Conservation (phyloP, 2,329 filamentous ascomycete genomes). For the Nemania sp. region DNA sequence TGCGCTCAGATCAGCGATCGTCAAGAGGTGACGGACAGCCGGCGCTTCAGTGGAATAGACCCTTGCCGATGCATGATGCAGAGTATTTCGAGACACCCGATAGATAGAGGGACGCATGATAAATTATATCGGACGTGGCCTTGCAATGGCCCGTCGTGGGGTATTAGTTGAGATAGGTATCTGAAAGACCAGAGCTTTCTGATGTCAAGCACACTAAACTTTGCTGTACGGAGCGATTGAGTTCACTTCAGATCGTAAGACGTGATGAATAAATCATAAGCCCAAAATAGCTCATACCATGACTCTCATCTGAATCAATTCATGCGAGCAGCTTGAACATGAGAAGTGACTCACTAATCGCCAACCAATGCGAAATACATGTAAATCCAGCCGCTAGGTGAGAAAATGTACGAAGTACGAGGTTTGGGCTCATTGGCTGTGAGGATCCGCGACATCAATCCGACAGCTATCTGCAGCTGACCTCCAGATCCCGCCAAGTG, state of each 20-base stretch:
- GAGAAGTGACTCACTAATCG: no score
- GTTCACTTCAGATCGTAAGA: no score
- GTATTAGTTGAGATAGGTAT: background rate
- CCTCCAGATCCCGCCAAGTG: no score
- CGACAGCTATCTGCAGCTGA: no score
- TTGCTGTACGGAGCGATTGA: background rate
- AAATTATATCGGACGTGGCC: background rate
- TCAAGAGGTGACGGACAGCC: conserved; percentile 81
- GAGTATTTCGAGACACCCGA: conserved; percentile 34
- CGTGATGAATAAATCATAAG: no score
- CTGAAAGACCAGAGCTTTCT: background rate
- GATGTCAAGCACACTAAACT: background rate
- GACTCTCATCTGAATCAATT: no score
- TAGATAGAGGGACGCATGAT: conserved; percentile 33
- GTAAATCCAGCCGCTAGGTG: no score
- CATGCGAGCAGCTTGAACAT: no score
- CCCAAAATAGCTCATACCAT: no score
- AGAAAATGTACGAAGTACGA: no score
- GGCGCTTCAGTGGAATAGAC: conserved; percentile 21
- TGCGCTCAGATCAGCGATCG: conserved; percentile 82
- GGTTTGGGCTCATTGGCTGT: conserved; percentile 1
- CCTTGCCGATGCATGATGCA: conserved; percentile 52
- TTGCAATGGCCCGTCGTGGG: no score
- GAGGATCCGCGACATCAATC: conserved; percentile 18
- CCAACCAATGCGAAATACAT: no score